Conservation (phyloP, 2,329 filamentous ascomycete genomes). For the Fusarium denticulatum region DNA sequence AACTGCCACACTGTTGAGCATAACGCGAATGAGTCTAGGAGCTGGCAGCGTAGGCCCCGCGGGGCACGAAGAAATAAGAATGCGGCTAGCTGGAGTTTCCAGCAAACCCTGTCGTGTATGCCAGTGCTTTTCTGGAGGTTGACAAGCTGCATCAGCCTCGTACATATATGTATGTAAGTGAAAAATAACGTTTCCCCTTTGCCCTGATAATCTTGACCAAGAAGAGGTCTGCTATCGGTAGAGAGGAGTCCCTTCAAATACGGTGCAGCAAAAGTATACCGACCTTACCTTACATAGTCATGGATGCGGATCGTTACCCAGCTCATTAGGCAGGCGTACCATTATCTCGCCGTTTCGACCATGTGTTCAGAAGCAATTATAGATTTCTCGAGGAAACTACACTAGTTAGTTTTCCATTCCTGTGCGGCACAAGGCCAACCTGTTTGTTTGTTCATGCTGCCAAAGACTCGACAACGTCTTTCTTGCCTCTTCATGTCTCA, state of each 20-base stretch:
- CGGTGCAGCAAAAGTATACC: not conserved
- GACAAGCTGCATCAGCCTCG: slow-evolving; percentile 1
- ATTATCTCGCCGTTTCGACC: slow-evolving; percentile 17
- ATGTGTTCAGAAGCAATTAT: slow-evolving; percentile 46
- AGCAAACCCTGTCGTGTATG: slow-evolving; percentile 4
- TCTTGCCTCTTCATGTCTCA: slow-evolving; percentile 25
- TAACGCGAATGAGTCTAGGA: not conserved
- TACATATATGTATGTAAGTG: not conserved
- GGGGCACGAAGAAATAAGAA: slow-evolving; percentile 8
- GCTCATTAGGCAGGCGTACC: slow-evolving; percentile 11
- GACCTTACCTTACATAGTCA: not conserved
- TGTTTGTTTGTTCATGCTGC: slow-evolving; percentile 20
- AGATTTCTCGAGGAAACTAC: slow-evolving; percentile 46
- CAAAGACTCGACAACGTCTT: not conserved
- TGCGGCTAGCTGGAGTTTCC: not conserved
- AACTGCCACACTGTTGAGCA: not conserved
- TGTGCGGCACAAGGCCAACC: slow-evolving; percentile 7
- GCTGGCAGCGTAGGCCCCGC: not conserved
- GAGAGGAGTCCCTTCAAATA: not conserved
- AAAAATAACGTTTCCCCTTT: slow-evolving; percentile 10
- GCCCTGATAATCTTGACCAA: slow-evolving; percentile 10
- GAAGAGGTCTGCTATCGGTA: not conserved
- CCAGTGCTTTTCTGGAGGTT: not conserved
- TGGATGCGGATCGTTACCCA: slow-evolving; percentile 17
- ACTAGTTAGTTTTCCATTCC: slow-evolving; percentile 37